Percentiles rank a stretch among this genome's conserved stretches.
Conservation (phyloP, 1,284 basidiomycete genomes). For the Trichosporon faecale region DNA sequence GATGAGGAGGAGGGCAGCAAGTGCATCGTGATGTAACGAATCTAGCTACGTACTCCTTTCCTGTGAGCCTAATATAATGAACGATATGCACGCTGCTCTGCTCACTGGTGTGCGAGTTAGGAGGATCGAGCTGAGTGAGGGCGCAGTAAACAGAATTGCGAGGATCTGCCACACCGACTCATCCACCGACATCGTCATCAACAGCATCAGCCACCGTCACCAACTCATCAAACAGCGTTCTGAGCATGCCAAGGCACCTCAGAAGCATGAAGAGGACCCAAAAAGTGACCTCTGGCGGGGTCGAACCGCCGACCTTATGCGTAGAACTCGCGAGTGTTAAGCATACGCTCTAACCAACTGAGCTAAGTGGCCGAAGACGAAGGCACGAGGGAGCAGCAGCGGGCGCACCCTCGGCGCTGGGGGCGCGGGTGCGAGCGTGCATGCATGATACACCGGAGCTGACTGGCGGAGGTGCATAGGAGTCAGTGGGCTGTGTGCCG, state of each 20-base stretch:
- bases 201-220: too few relatives aligned
- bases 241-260: not conserved
- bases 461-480: too few relatives aligned
- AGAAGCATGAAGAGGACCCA: not conserved
- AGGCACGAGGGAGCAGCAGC: not conserved
- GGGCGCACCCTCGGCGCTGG: not conserved
- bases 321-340: not conserved
- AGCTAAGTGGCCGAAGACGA: not conserved
- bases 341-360: not conserved
- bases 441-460: not conserved
- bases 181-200: too few relatives aligned
- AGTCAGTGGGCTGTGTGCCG: not conserved
- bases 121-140: too few relatives aligned
- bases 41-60: too few relatives aligned
- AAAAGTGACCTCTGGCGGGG: not conserved
- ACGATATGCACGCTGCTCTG: not conserved
- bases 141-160: too few relatives aligned
- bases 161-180: not conserved
- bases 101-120: too few relatives aligned
- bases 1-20: not conserved
- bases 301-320: slow-evolving; percentile 1
- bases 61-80: too few relatives aligned
- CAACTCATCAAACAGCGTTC: too few relatives aligned
- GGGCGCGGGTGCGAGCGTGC: not conserved
- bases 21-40: not conserved